Evolutionary conservation across 371 early-diverging fungal genomes (phyloP), one percentile per base, ranked within the genome.

Genomic region (Apophysomyces elegans): DNA sequence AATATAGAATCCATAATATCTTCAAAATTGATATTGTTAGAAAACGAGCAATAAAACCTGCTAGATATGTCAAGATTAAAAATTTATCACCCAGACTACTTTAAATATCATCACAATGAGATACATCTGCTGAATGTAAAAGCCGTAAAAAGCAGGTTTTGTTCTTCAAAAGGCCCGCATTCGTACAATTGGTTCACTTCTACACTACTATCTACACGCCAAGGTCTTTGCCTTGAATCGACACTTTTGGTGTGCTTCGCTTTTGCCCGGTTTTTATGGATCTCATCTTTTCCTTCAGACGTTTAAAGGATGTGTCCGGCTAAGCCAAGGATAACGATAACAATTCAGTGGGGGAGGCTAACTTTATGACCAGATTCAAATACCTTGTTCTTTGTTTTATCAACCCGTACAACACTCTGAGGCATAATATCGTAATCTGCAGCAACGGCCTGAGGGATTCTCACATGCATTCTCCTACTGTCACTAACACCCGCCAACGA

Each of bases 361-460:
- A 26, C 32, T 26, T 26, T 26, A 26, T 26, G 38, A 11, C 5
- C 16, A 3, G 41, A 32, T 12, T 9, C 3, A 62, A 54, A 58
- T 73, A 73, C 77, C 63, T 66, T 73, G 37, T 43, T 16, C 63
- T 64, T 75, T 37, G 62, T 66, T 54, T 69, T 70, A 35, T 76
- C 76, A 13, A 64, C 54, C 44, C 76, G 74, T 4, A 81, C 68
- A 2, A 70, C 76, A 36, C 84, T 84, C 56, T 78, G 77, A 50
- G 84, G 84, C 39, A 75, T 78, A 65, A 84, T 74, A 62, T 84
- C 84, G 62, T 80, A 84, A 61, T 83, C 80, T 8, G 80, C 77
- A 35, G 83, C 80, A 14, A 80, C 80, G 9, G 80, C 79, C 64
- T 73, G 78, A 59, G 83, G 83, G 37, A 80, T 71, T 56, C 73